A percentile compares a stretch with the other conserved stretches of the same genome.
phyloP scores from a whole-genome alignment of 768 basidiomycete species.

The Butyriboletus loyo region DNA sequence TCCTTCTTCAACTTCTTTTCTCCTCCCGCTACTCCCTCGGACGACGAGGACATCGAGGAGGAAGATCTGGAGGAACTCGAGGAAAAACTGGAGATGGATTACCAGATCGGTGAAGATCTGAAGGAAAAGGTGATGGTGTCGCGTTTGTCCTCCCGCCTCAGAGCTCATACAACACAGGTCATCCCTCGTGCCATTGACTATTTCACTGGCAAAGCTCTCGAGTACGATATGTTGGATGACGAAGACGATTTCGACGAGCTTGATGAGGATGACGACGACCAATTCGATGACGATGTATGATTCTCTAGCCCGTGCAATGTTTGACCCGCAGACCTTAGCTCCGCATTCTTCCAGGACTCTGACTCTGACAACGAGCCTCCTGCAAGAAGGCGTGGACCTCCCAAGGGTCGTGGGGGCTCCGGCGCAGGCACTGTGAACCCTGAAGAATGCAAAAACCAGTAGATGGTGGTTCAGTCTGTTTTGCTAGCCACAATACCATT shows the following conservation, averaged over 20 bases:
- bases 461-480: constrained; percentile 20
- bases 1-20: constrained; percentile 99
- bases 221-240: constrained; percentile 64
- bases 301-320: constrained; percentile 11
- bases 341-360: constrained; percentile 46
- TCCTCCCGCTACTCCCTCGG: constrained; percentile 70
- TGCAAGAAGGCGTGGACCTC: constrained; percentile 53
- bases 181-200: constrained; percentile 95
- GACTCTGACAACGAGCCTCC: constrained; percentile 67
- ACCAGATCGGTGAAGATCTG: constrained; percentile 97
- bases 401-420: constrained; percentile 52
- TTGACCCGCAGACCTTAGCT: constrained; percentile 19
- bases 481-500: constrained; percentile 19
- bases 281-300: constrained; percentile 60
- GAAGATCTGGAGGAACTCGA: constrained; percentile 90
- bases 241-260: constrained; percentile 61
- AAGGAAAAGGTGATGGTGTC: constrained; percentile 79
- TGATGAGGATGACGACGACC: constrained; percentile 48
- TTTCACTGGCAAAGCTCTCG: constrained; percentile 95
- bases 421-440: constrained; percentile 47
- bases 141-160: background rate
- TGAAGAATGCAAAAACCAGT: constrained; percentile 94
- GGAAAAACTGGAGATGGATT: constrained; percentile 92
- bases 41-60: constrained; percentile 72
- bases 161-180: constrained; percentile 48